Conservation (phyloP, 2,329 filamentous ascomycete species). For the Aspergillus puulaauensis region DNA sequence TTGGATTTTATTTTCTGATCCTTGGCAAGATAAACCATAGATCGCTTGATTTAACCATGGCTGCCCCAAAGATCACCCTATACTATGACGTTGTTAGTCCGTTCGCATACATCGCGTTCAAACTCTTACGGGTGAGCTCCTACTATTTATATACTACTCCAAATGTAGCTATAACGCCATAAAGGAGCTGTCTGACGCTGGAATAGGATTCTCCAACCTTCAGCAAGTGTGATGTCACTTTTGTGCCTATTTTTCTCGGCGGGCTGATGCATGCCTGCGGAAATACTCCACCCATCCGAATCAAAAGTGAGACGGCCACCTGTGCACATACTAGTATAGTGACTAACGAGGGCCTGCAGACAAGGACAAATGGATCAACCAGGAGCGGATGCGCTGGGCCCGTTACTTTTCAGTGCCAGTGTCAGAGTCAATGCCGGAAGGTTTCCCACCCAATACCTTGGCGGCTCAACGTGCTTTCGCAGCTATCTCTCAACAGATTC, state of each 20-base stretch:
- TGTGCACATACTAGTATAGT: neutral
- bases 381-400: conserved; percentile 56
- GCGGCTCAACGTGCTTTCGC: conserved; percentile 53
- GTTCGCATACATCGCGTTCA: conserved; percentile 61
- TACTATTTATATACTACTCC: conserved; percentile 1
- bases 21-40: neutral
- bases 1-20: neutral
- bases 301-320: conserved; percentile 52
- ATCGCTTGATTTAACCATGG: conserved; percentile 34
- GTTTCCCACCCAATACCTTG: conserved; percentile 56
- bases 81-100: conserved; percentile 61
- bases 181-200: neutral
- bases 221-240: conserved; percentile 54
- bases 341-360: conserved; percentile 39
- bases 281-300: conserved; percentile 54
- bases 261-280: conserved; percentile 58
- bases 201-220: conserved; percentile 57
- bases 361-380: conserved; percentile 58
- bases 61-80: conserved; percentile 53
- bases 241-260: conserved; percentile 60
- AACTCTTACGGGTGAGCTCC: conserved; percentile 51
- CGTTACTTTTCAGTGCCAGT: conserved; percentile 57
- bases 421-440: conserved; percentile 40
- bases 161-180: neutral
- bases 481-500: conserved; percentile 46